A percentile compares a stretch with the other conserved stretches of the same genome.
Evolutionary conservation across 441 rosid genomes (phyloP).

Genomic region (Euphorbia neoarborescens): DNA sequence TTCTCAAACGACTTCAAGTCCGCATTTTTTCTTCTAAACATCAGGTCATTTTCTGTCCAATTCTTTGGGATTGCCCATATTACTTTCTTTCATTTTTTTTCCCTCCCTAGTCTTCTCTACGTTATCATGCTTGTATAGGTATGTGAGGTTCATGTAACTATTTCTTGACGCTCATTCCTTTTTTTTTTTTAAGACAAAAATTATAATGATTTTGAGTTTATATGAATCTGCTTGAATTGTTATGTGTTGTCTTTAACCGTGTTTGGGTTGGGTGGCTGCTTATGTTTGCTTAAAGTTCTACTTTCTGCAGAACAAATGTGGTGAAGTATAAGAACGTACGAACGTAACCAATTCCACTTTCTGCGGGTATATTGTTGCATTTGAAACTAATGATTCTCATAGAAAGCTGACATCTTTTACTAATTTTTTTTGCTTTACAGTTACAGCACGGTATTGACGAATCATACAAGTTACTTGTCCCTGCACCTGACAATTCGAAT

Average conservation of each 20-base stretch:
- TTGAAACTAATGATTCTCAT: not conserved
- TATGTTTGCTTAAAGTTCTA: not conserved
- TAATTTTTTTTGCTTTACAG: constrained; percentile 29
- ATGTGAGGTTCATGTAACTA: no score
- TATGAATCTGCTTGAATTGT: not conserved
- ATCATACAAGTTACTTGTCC: constrained; percentile 51
- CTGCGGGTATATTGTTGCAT: not conserved
- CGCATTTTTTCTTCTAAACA: constrained; percentile 34
- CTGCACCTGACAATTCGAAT: constrained; percentile 35
- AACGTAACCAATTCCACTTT: not conserved
- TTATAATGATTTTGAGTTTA: not conserved
- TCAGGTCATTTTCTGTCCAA: constrained; percentile 23
- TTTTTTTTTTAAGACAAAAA: not conserved
- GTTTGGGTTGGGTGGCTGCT: not conserved
- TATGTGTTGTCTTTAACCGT: not conserved
- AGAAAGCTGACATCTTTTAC: not conserved
- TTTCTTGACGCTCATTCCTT: not conserved
- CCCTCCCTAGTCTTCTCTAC: not conserved
- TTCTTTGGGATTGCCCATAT: not conserved
- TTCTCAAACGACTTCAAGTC: constrained; percentile 38
- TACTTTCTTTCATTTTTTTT: not conserved
- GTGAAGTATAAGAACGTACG: no score
- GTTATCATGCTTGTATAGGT: no score
- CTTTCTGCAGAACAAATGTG: not conserved
- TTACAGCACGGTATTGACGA: constrained; percentile 53